phyloP scores from a whole-genome alignment of 352 stramenopile species.

The Phytophthora melonis region DNA sequence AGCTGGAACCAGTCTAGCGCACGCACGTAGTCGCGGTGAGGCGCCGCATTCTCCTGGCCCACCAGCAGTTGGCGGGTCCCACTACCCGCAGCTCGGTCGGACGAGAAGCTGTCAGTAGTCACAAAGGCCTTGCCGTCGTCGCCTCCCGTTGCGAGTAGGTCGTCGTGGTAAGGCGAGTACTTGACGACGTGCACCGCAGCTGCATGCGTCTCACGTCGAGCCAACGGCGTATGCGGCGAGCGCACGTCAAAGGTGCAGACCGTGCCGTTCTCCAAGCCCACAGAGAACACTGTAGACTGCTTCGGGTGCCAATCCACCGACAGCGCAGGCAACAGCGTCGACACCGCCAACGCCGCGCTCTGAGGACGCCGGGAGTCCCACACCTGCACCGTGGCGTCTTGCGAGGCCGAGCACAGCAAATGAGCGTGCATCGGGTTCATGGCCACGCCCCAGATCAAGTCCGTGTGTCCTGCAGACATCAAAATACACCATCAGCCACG shows the following conservation, averaged over 20 bases:
- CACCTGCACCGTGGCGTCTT: constrained; percentile 76
- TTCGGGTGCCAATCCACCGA: constrained; percentile 79
- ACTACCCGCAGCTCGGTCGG: constrained; percentile 21
- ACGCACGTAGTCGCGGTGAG: constrained; percentile 79
- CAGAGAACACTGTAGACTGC: constrained; percentile 60
- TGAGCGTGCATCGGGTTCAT: constrained; percentile 54
- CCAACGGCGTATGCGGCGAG: constrained; percentile 52
- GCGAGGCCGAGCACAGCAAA: constrained; percentile 65
- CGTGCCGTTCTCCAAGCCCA: constrained; percentile 71
- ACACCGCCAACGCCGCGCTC: constrained; percentile 47
- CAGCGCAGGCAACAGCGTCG: constrained; percentile 55
- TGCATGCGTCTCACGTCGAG: constrained; percentile 44
- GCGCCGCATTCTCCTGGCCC: constrained; percentile 24
- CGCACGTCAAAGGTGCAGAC: constrained; percentile 79
- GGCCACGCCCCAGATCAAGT: constrained; percentile 78
- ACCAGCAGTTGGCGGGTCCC: constrained; percentile 32
- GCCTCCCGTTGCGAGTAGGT: constrained; percentile 68
- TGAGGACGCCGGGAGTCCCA: constrained; percentile 76
- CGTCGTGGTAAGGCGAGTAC: constrained; percentile 70
- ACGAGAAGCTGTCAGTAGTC: constrained; percentile 44
- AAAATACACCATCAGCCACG: constrained; percentile 1
- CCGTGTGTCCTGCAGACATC: constrained; percentile 58
- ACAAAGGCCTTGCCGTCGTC: constrained; percentile 72
- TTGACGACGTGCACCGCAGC: constrained; percentile 67
- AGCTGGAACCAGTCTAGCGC: constrained; percentile 69